Evolutionary conservation across 2,329 filamentous ascomycete species (phyloP), one percentile per base, ranked within the genome.

Genomic region (Fusarium torulosum): DNA sequence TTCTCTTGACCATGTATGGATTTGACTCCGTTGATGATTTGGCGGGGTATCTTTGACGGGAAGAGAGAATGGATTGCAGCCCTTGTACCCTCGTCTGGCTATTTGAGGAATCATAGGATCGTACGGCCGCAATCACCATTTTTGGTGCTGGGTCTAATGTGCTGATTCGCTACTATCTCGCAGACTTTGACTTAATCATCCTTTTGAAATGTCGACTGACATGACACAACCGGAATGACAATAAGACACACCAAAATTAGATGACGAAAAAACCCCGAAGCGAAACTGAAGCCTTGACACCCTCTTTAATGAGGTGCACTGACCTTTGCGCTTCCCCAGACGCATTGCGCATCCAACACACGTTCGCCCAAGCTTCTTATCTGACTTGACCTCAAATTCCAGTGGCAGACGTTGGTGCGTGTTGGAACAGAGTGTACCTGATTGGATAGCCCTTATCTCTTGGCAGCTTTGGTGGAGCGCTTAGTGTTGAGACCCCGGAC

Each of bases 361-460:
- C 52, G 59, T 43, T 54, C 17, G 53, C 52, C 40, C 45, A 61
- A 29, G 46, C 41, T 53, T 50, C 71, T 73, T 73, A 73, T 73
- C 63, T 69, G 31, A 49, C 42, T 33, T 15, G 10, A 43, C 42
- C 50, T 53, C 57, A 44, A 59, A 51, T 55, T 57, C 55, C 40
- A 47, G 65, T 51, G 53, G 50, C 52, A 63, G 55, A 59, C 42
- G 56, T 59, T 35, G 60, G 59, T 53, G 54, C 63, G 43, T 61
- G 61, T 66, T 44, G 61, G 64, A 63, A 67, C 59, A 52, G 57
- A 43, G n/a, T 25, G 44, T 14, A 19, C 31, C 51, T 75, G 53
- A 76, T 76, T 76, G 75, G 75, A 14, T 33, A 21, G 41, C 44
- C 45, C 74, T 76, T 76, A 76, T 76, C 74, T 75, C 66, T 75